Evolutionary conservation across 169 alveolate genomes (phyloP), one percentile per base, ranked within the genome.

Genomic region (Plasmodium vinckei): DNA sequence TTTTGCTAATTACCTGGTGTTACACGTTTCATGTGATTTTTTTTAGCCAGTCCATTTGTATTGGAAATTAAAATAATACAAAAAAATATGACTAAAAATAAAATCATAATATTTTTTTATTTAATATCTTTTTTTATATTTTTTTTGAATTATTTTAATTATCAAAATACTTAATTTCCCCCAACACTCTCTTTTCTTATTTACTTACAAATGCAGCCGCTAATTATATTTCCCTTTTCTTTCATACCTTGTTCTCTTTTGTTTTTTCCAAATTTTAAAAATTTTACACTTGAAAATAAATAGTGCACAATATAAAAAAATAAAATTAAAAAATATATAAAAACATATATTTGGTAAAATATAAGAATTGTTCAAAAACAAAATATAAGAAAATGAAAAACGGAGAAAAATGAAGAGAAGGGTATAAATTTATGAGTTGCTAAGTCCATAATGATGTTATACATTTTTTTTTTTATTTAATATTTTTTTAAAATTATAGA

Each of bases 71-170:
- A 69, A 69, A 69, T 46, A 21, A 49, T 49, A 49, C 46, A 69
- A 49, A 42, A 69, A 69, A 46, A 17, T 12, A 69, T 51, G 51
- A n/a, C 46, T 9, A 51, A 49, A 25, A 17, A 69, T 1, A 23
- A 69, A 69, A 49, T 25, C 77, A 69, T 69, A 46, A 49, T 69
- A 39, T 12, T 42, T 68, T 6, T 68, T 68, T 27, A 5, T 46
- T 47, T 47, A 12, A 17, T 7, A 13, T 9, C 17, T 68, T 47
- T 10, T 42, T 23, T 65, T 42, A 17, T 5, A 13, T 10, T 42
- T 17, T 61, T 23, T 23, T 23, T 7, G 21, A 54, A 33, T 33
- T 3, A 33, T 33, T 33, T 3, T 33, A 33, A 33, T 33, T 33
- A 33, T 33, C 42, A 33, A 33, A 33, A 33, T 33, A 33, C 3